phyloP scores from a whole-genome alignment of 2,329 filamentous ascomycete genomes.

The Acarospora socialis region DNA sequence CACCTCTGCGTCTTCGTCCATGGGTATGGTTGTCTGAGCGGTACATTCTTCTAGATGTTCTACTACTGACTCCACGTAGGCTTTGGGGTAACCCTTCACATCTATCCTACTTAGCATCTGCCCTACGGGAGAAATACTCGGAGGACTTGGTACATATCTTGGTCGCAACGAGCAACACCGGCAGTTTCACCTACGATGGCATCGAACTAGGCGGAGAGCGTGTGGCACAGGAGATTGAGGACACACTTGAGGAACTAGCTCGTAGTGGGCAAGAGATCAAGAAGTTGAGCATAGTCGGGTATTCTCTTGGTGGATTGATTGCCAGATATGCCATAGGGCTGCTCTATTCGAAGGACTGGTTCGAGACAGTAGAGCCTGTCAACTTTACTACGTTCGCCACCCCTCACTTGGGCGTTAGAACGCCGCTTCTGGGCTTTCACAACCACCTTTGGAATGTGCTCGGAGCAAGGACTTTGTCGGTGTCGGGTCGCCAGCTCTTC shows the following conservation, averaged over 20 bases:
- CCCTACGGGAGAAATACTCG: slow-evolving; percentile 35
- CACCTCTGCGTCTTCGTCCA: slow-evolving; percentile 50
- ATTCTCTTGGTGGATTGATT: slow-evolving; percentile 78
- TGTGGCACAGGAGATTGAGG: slow-evolving; percentile 48
- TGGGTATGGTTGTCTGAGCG: slow-evolving; percentile 30
- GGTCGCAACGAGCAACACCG: slow-evolving; percentile 40
- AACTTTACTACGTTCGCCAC: slow-evolving; percentile 91
- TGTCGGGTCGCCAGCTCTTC: slow-evolving; percentile 77
- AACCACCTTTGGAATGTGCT: slow-evolving; percentile 69
- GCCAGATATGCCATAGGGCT: slow-evolving; percentile 76
- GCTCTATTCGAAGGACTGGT: slow-evolving; percentile 63
- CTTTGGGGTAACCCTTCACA: slow-evolving; percentile 49
- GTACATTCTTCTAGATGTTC: slow-evolving; percentile 7
- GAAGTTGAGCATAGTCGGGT: slow-evolving; percentile 77
- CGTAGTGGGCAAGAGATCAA: slow-evolving; percentile 54
- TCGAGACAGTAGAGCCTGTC: slow-evolving; percentile 68
- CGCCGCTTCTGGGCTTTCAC: slow-evolving; percentile 50
- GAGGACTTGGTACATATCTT: slow-evolving; percentile 42
- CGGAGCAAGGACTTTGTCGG: slow-evolving; percentile 65
- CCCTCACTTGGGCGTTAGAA: slow-evolving; percentile 64
- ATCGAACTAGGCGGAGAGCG: slow-evolving; percentile 57
- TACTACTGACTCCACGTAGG: slow-evolving; percentile 21
- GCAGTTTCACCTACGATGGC: slow-evolving; percentile 49
- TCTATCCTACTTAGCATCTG: slow-evolving; percentile 38
- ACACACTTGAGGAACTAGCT: slow-evolving; percentile 39